phyloP scores from a whole-genome alignment of 177 flowering plant genomes.

The Vitis hybrid region DNA sequence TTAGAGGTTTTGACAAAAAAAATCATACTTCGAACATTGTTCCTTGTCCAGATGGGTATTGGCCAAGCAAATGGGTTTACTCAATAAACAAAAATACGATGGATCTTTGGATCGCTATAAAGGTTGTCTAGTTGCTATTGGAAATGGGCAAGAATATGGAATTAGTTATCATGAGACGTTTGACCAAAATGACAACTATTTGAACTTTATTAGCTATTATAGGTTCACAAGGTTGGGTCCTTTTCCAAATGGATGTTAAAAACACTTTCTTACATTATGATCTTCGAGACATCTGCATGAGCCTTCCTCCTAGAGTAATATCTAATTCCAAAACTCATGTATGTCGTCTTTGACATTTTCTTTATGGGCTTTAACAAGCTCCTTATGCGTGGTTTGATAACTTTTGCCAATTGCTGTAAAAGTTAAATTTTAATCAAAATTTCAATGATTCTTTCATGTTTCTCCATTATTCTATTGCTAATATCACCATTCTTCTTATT shows the following conservation, averaged over 20 bases:
- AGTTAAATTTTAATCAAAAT: too few species aligned
- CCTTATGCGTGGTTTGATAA: slow-evolving; percentile 14
- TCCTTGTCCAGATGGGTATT: too few species aligned
- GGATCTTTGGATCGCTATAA: too few species aligned
- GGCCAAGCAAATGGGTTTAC: too few species aligned
- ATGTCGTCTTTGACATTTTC: background rate
- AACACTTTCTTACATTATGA: slow-evolving; percentile 4
- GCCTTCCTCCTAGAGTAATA: background rate
- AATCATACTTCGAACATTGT: too few species aligned
- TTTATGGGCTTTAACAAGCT: slow-evolving; percentile 2
- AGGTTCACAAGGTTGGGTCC: slow-evolving; percentile 1
- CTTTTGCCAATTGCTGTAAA: background rate
- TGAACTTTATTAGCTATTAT: background rate
- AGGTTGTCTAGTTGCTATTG: background rate
- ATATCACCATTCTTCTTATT: slow-evolving; percentile 1
- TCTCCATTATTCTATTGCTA: slow-evolving; percentile 3
- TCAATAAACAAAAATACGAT: too few species aligned
- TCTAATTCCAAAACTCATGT: background rate
- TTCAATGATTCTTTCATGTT: background rate
- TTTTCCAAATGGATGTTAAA: slow-evolving; percentile 14
- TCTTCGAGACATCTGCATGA: slow-evolving; percentile 1
- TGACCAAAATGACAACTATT: slow-evolving; percentile 7
- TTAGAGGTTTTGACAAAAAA: too few species aligned
- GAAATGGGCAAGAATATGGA: slow-evolving; percentile 8
- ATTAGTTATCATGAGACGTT: slow-evolving; percentile 14